Percentiles rank a stretch among this genome's conserved stretches.
These are phyloP conservation scores for Oryza rufipogon DNA, from an alignment of 176 grass and related monocot species.

Conservation along the genomic window DNA sequence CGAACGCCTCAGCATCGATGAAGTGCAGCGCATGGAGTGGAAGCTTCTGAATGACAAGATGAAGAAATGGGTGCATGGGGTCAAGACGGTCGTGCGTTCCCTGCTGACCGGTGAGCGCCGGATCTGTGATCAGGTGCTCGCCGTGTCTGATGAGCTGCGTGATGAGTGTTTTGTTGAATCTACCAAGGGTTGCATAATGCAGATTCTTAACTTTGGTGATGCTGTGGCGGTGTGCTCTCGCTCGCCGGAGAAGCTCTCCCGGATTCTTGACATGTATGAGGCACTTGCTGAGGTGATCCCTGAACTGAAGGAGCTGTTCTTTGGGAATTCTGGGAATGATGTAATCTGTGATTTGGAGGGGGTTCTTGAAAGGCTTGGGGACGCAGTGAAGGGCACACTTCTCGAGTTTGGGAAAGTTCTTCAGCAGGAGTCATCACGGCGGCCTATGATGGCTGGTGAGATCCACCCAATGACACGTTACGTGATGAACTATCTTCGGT, in stretches of 20 bases:
- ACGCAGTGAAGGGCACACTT: constrained; percentile 78
- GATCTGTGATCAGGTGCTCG: constrained; percentile 77
- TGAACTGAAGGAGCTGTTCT: constrained; percentile 70
- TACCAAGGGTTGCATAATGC: constrained; percentile 81
- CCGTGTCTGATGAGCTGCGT: constrained; percentile 57
- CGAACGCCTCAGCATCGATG: constrained; percentile 90
- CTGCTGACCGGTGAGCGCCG: constrained; percentile 73
- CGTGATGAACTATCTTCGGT: constrained; percentile 92
- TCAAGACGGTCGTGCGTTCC: constrained; percentile 69
- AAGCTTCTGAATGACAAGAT: constrained; percentile 85
- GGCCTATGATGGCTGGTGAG: constrained; percentile 75
- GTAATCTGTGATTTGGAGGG: constrained; percentile 70
- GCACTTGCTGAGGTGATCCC: constrained; percentile 82
- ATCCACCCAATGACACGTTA: constrained; percentile 95
- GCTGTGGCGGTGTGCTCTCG: constrained; percentile 78
- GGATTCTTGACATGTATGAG: constrained; percentile 94
- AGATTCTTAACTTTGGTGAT: constrained; percentile 89
- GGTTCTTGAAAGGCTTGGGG: constrained; percentile 78
- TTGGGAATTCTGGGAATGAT: constrained; percentile 58
- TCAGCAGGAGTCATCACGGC: constrained; percentile 74
- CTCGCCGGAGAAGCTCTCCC: constrained; percentile 84
- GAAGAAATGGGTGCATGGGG: constrained; percentile 92
- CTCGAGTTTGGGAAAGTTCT: constrained; percentile 88
- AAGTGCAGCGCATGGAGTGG: constrained; percentile 92
- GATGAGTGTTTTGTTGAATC: constrained; percentile 88